phyloP scores from a whole-genome alignment of 2,329 filamentous ascomycete genomes.

The Arthrobotrys iridis region DNA sequence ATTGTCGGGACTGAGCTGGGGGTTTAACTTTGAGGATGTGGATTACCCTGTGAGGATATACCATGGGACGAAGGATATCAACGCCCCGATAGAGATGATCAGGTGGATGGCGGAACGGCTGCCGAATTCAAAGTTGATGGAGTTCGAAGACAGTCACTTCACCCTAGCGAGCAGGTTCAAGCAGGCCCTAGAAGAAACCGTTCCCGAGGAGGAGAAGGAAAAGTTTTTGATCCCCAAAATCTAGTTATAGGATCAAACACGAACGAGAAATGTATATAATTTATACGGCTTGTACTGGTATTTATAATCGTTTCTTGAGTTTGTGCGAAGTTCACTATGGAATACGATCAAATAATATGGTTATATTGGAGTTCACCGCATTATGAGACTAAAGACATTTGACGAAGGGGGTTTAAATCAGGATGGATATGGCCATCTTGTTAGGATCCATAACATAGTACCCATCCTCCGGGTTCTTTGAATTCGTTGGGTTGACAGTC shows the following conservation, averaged over 20 bases:
- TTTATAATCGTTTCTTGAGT: too few species aligned
- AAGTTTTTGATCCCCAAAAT: background rate
- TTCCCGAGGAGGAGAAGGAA: conserved; percentile 24
- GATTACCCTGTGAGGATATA: conserved; percentile 58
- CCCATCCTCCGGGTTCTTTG: background rate
- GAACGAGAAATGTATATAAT: background rate
- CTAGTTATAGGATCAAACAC: background rate
- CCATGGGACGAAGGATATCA: conserved; percentile 59
- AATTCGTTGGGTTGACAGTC: background rate
- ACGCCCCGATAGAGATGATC: conserved; percentile 59
- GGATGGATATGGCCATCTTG: conserved; percentile 61
- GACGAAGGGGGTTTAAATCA: too few species aligned
- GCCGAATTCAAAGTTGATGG: conserved; percentile 59
- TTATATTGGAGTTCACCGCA: too few species aligned
- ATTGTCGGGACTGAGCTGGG: conserved; percentile 58
- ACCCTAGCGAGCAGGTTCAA: conserved; percentile 55
- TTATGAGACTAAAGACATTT: too few species aligned
- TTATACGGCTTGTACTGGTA: too few species aligned
- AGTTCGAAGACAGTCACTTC: conserved; percentile 61
- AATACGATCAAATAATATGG: too few species aligned
- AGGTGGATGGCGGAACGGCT: conserved; percentile 61
- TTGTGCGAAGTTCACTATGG: too few species aligned
- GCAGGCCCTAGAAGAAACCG: background rate
- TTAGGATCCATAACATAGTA: conserved; percentile 63
- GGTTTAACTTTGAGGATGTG: conserved; percentile 58